Evolutionary conservation across 768 basidiomycete species (phyloP).

Genomic region (Lactarius pseudohatsudake): DNA sequence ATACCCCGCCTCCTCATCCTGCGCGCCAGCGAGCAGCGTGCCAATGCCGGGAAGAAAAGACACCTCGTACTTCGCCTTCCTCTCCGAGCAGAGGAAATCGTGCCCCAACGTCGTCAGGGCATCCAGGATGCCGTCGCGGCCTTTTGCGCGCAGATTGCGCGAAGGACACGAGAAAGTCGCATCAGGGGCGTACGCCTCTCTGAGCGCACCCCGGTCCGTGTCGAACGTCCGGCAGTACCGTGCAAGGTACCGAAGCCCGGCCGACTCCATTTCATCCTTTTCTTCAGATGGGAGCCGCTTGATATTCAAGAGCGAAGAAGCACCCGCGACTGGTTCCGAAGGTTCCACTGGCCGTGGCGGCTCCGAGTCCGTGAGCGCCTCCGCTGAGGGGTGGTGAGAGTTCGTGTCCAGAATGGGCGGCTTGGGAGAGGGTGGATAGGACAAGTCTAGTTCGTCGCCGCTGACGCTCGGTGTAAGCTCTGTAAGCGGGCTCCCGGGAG

Average conservation of each 20-base stretch:
- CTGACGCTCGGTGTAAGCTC: slow-evolving; percentile 4
- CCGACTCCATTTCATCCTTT: not conserved
- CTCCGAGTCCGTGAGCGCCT: not conserved
- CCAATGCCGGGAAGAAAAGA: slow-evolving; percentile 12
- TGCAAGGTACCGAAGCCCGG: slow-evolving; percentile 16
- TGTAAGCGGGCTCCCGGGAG: not conserved
- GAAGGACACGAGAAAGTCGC: slow-evolving; percentile 23
- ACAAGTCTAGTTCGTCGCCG: slow-evolving; percentile 17
- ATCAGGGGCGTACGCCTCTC: slow-evolving; percentile 12
- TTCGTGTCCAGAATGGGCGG: not conserved
- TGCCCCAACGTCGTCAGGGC: slow-evolving; percentile 8
- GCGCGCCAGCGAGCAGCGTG: slow-evolving; percentile 11
- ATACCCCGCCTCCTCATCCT: not conserved
- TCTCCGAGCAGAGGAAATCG: slow-evolving; percentile 13
- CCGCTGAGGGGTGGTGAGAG: not conserved
- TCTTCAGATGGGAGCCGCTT: not conserved
- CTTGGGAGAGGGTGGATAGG: slow-evolving; percentile 14
- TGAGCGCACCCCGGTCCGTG: slow-evolving; percentile 16
- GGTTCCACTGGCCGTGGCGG: not conserved
- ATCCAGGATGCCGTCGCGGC: slow-evolving; percentile 8
- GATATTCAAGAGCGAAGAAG: not conserved
- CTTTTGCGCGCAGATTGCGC: slow-evolving; percentile 11
- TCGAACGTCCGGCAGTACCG: slow-evolving; percentile 23
- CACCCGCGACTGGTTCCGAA: not conserved
- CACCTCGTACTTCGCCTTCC: slow-evolving; percentile 18